A percentile compares a stretch with the other conserved stretches of the same genome.
phyloP scores from a whole-genome alignment of 192 early-diverging fungal genomes.

The Linderina pennispora region DNA sequence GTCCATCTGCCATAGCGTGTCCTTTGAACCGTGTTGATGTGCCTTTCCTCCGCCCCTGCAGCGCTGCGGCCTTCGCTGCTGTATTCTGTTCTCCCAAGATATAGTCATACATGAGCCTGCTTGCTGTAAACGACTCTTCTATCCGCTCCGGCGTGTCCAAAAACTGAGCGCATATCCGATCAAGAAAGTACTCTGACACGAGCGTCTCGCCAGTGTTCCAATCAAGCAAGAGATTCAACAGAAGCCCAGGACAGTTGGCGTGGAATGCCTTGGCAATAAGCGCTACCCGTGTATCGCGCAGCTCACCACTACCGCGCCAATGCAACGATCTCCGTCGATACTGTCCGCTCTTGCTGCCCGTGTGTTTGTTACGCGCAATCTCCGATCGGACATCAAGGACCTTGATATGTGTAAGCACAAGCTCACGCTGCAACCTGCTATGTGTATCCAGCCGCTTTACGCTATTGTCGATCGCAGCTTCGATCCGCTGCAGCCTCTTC shows the following conservation, averaged over 20 bases:
- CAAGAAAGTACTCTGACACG: slow-evolving; percentile 1
- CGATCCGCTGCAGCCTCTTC: too few relatives aligned
- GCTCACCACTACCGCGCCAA: slow-evolving; percentile 3
- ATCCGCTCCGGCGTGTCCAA: neutral
- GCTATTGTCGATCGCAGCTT: too few relatives aligned
- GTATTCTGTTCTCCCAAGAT: neutral
- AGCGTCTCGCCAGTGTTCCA: neutral
- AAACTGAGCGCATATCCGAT: neutral
- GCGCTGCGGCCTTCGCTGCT: neutral
- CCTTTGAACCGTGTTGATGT: slow-evolving; percentile 6
- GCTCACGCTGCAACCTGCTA: slow-evolving; percentile 1
- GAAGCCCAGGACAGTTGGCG: slow-evolving; percentile 4
- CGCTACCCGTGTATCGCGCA: slow-evolving; percentile 3
- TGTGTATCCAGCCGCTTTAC: too few relatives aligned
- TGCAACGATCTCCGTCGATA: neutral
- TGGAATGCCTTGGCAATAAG: slow-evolving; percentile 3
- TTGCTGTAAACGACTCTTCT: neutral
- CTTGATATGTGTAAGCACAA: slow-evolving; percentile 12
- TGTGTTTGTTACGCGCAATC: slow-evolving; percentile 10
- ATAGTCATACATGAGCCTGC: slow-evolving; percentile 2
- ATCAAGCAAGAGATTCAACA: slow-evolving; percentile 24
- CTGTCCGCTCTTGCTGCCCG: neutral
- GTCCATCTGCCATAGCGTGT: slow-evolving; percentile 9
- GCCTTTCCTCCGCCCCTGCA: neutral
- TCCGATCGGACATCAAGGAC: slow-evolving; percentile 4